Evolutionary conservation across 2,329 filamentous ascomycete species (phyloP).

Genomic region (Fusarium poae): DNA sequence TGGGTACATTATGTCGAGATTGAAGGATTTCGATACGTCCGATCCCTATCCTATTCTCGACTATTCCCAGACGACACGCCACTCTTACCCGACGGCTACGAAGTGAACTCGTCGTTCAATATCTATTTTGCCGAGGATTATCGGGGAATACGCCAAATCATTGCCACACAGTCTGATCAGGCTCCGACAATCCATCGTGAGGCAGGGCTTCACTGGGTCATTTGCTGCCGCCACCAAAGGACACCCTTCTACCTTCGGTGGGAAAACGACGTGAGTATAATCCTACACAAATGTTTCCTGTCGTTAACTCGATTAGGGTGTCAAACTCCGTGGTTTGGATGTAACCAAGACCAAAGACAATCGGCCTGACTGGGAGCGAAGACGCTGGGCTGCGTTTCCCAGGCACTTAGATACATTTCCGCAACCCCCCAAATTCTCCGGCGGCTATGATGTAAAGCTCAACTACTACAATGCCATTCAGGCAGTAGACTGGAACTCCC

Average conservation of each 20-base stretch:
- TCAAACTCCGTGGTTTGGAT: neutral
- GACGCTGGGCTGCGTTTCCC: neutral
- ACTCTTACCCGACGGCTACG: neutral
- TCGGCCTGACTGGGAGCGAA: neutral
- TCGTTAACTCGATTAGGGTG: neutral
- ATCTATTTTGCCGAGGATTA: neutral
- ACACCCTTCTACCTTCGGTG: neutral
- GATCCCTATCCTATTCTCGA: neutral
- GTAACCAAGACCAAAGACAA: fast-evolving
- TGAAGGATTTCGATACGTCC: neutral
- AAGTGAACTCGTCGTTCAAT: fast-evolving
- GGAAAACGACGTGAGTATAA: neutral
- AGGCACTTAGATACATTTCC: neutral
- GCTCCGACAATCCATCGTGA: neutral
- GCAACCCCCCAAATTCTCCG: fast-evolving
- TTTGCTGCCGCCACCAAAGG: neutral
- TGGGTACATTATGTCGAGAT: neutral
- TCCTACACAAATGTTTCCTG: fast-evolving
- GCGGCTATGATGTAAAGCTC: fast-evolving
- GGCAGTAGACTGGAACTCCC: neutral
- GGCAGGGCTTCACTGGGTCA: neutral
- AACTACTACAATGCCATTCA: neutral
- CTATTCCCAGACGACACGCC: neutral
- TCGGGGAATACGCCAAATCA: neutral
- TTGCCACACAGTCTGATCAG: neutral